Percentiles rank a stretch among this genome's conserved stretches.
These are phyloP conservation scores for Leishmania major DNA, from an alignment of 208 protist species.

Conservation along the genomic window DNA sequence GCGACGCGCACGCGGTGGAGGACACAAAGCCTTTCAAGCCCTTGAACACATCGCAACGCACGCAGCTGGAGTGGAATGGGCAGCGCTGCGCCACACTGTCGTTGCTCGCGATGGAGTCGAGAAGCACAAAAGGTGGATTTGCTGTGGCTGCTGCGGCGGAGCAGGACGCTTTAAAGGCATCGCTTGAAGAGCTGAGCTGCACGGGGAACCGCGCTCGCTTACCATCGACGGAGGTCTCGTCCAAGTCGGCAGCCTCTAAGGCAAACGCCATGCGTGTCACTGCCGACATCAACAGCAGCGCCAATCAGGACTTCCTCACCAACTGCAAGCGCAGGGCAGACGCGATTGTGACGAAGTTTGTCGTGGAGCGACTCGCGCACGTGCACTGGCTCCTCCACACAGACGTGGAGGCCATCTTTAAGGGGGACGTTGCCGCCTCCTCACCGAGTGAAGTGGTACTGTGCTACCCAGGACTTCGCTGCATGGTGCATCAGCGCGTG, in stretches of 20 bases:
- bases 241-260: background rate
- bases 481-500: conserved; percentile 74
- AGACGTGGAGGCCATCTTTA: conserved; percentile 65
- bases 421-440: conserved; percentile 62
- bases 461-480: conserved; percentile 77
- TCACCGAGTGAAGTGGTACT: conserved; percentile 69
- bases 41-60: conserved; percentile 35
- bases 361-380: conserved; percentile 51
- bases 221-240: background rate
- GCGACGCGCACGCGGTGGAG: conserved; percentile 38
- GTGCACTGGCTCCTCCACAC: conserved; percentile 68
- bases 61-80: conserved; percentile 38
- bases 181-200: background rate
- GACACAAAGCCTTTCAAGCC: conserved; percentile 27
- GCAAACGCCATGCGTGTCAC: background rate
- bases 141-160: background rate
- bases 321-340: conserved; percentile 46
- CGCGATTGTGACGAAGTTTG: conserved; percentile 53
- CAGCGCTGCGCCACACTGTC: conserved; percentile 17
- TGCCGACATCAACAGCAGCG: too few species aligned
- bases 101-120: conserved; percentile 12
- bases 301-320: conserved; percentile 16
- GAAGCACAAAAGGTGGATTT: background rate
- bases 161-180: background rate
- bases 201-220: background rate